Evolutionary conservation across 2,329 filamentous ascomycete species (phyloP).

Genomic region (Cercospora sojina): DNA sequence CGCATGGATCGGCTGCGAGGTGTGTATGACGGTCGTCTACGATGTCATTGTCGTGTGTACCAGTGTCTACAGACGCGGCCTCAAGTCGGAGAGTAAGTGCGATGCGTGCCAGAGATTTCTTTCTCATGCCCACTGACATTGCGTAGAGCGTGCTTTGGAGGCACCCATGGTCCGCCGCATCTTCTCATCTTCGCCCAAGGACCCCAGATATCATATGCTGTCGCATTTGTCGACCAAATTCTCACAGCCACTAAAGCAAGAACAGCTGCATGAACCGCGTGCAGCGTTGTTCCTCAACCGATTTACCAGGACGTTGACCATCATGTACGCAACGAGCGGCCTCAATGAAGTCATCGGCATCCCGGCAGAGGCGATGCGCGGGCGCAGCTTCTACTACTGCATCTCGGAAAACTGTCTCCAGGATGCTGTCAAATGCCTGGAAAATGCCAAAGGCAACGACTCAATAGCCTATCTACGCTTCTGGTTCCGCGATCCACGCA

Average conservation of each 20-base stretch:
- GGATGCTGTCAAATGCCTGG: conserved; percentile 74
- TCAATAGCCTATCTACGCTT: conserved; percentile 88
- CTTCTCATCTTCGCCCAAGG: conserved; percentile 76
- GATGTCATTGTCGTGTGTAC: conserved; percentile 84
- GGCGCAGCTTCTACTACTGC: conserved; percentile 83
- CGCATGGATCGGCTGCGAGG: conserved; percentile 77
- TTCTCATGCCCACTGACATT: conserved; percentile 13
- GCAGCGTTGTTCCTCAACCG: conserved; percentile 83
- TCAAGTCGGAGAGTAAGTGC: conserved; percentile 70
- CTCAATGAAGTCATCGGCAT: conserved; percentile 74
- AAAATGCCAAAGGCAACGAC: conserved; percentile 85
- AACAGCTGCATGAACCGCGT: conserved; percentile 67
- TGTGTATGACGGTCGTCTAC: conserved; percentile 85
- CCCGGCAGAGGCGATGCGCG: conserved; percentile 64
- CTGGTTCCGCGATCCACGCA: conserved; percentile 73
- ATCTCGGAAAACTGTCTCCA: conserved; percentile 74
- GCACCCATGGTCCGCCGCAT: conserved; percentile 75
- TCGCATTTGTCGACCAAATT: conserved; percentile 83
- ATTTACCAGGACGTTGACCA: conserved; percentile 76
- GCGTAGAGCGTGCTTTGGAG: conserved; percentile 70
- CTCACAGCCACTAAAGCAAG: conserved; percentile 53
- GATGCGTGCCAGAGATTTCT: background rate
- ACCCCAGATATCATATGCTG: conserved; percentile 87
- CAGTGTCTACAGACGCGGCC: conserved; percentile 69
- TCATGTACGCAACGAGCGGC: conserved; percentile 83